A percentile compares a stretch with the other conserved stretches of the same genome.
Conservation (phyloP, 306 rosid species). For the Arachis hypogaea region DNA sequence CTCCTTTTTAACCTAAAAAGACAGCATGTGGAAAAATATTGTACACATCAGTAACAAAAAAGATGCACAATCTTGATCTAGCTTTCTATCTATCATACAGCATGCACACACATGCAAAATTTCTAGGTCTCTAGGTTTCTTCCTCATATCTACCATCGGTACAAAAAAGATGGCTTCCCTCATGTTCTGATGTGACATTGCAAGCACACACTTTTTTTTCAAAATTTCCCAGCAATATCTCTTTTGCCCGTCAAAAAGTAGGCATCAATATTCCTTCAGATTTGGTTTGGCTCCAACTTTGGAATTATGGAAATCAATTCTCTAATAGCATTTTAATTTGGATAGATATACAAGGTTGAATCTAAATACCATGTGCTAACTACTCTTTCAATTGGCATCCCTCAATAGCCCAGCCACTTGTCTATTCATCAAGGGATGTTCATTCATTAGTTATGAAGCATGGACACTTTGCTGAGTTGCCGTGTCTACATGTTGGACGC, state of each 20-base stretch:
- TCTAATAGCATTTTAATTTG: constrained; percentile 7
- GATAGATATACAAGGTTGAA: background rate
- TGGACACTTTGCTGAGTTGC: no score
- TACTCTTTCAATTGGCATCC: background rate
- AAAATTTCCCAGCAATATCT: constrained; percentile 9
- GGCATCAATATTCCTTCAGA: background rate
- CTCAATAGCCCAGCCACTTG: background rate
- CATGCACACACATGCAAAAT: background rate
- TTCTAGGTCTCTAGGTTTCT: background rate
- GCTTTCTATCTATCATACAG: constrained; percentile 28
- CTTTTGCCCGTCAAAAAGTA: constrained; percentile 22
- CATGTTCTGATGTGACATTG: background rate
- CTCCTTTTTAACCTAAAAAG: constrained; percentile 72
- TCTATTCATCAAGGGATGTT: constrained; percentile 23
- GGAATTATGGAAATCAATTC: background rate
- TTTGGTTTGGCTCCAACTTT: constrained; percentile 19
- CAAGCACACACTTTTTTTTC: constrained; percentile 16
- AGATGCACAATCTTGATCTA: constrained; percentile 18
- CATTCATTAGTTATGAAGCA: background rate
- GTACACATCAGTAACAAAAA: constrained; percentile 37
- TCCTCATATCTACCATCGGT: constrained; percentile 13
- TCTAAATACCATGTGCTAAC: background rate
- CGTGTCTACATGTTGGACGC: no score
- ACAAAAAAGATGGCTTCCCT: constrained; percentile 18
- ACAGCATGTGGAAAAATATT: constrained; percentile 35